phyloP scores from a whole-genome alignment of 1,139 yeast genomes.

The Sugiyamaella japonica region DNA sequence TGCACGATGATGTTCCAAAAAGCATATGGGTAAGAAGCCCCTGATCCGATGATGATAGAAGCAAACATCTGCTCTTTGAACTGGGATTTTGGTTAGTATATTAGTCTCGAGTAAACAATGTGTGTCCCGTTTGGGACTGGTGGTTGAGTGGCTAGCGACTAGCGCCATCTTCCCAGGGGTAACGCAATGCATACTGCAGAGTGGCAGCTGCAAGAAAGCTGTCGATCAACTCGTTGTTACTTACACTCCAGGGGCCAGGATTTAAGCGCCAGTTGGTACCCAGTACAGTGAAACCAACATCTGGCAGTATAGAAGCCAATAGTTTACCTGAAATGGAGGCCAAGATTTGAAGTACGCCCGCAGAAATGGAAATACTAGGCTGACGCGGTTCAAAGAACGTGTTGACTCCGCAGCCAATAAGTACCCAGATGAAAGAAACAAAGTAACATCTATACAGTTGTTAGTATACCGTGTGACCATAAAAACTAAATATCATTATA shows the following conservation, averaged over 20 bases:
- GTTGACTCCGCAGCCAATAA: constrained; percentile 56
- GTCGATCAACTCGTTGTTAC: neutral
- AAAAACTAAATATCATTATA: too few species aligned
- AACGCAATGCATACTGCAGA: neutral
- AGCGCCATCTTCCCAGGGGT: neutral
- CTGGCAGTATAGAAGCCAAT: constrained; percentile 46
- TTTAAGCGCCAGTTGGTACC: constrained; percentile 47
- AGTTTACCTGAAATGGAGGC: constrained; percentile 55
- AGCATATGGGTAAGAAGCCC: constrained; percentile 49
- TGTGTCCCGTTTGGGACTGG: neutral
- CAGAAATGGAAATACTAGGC: constrained; percentile 49
- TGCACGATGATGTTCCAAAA: constrained; percentile 49
- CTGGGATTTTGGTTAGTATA: constrained; percentile 22
- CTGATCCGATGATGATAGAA: constrained; percentile 48
- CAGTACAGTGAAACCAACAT: constrained; percentile 46
- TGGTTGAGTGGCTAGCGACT: too few species aligned
- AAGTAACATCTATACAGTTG: constrained; percentile 44
- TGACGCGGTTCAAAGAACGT: constrained; percentile 58
- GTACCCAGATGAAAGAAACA: constrained; percentile 56
- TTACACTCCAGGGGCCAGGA: constrained; percentile 58
- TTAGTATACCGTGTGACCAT: too few species aligned
- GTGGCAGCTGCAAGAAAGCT: neutral
- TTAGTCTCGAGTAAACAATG: neutral
- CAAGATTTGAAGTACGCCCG: constrained; percentile 57
- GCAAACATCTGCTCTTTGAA: constrained; percentile 69